Evolutionary conservation across 1,284 basidiomycete species (phyloP).

Genomic region (Agaricales sp.): DNA sequence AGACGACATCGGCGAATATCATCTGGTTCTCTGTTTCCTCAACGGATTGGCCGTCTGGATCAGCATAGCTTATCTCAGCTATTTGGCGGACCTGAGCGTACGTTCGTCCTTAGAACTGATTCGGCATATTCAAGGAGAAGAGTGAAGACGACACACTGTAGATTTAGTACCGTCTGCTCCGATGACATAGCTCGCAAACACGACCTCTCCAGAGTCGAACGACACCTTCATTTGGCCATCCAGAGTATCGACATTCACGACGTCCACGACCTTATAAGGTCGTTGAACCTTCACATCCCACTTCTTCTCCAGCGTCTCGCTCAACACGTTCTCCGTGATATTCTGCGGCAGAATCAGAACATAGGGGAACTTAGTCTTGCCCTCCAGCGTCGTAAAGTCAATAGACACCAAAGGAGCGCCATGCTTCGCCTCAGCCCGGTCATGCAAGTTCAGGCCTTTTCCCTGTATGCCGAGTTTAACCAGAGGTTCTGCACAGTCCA

Average conservation of each 20-base stretch:
- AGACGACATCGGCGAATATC: slow-evolving; percentile 24
- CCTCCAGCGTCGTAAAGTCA: slow-evolving; percentile 22
- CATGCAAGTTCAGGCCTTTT: slow-evolving; percentile 18
- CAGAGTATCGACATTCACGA: slow-evolving; percentile 16
- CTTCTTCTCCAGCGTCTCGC: slow-evolving; percentile 6
- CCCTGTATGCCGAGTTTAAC: slow-evolving; percentile 27
- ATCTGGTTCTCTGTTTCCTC: slow-evolving; percentile 20
- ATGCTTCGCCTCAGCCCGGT: slow-evolving; percentile 16
- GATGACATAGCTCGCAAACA: slow-evolving; percentile 38
- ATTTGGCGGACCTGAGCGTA: slow-evolving; percentile 24
- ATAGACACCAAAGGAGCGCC: slow-evolving; percentile 16
- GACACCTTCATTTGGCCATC: slow-evolving; percentile 25
- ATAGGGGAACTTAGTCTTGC: slow-evolving; percentile 36
- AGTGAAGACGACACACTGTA: slow-evolving; percentile 22
- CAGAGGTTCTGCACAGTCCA: slow-evolving; percentile 32
- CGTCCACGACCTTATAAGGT: slow-evolving; percentile 15
- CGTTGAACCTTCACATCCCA: slow-evolving; percentile 14
- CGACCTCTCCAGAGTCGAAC: slow-evolving; percentile 38
- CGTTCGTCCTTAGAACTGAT: too few species aligned
- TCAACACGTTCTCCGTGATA: slow-evolving; percentile 33
- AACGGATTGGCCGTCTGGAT: slow-evolving; percentile 21
- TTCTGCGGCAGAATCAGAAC: slow-evolving; percentile 34
- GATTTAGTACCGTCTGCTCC: slow-evolving; percentile 51
- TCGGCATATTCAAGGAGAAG: background rate
- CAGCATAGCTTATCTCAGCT: slow-evolving; percentile 21